phyloP scores from a whole-genome alignment of 129 eudicot genomes.

The Arctium lappa region DNA sequence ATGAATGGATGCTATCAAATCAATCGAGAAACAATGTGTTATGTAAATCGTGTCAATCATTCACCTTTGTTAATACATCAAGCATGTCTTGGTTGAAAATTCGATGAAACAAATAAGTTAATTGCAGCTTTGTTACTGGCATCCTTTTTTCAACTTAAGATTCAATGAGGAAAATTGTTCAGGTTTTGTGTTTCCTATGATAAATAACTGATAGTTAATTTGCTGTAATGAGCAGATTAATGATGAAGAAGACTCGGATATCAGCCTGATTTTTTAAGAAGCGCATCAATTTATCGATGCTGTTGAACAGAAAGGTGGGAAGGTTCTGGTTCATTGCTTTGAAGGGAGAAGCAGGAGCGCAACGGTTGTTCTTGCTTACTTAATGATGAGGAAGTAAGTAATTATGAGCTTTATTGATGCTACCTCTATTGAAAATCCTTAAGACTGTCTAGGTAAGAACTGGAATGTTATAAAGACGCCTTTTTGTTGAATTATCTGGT shows the following conservation, averaged over 20 bases:
- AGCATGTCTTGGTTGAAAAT: not conserved
- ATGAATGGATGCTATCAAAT: not conserved
- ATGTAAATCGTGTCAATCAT: not conserved
- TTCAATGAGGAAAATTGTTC: not conserved
- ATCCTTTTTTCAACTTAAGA: not conserved
- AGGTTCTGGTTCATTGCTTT: conserved; percentile 96
- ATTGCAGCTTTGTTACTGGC: too few relatives aligned
- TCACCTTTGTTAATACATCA: not conserved
- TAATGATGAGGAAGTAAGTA: conserved; percentile 85
- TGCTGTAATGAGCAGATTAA: conserved; percentile 51
- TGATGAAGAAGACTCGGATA: conserved; percentile 85
- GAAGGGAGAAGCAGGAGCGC: conserved; percentile 99
- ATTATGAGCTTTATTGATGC: not conserved
- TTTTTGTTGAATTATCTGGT: not conserved
- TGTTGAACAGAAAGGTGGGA: conserved; percentile 76
- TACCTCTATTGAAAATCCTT: not conserved
- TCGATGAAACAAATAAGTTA: not conserved
- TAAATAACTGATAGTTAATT: not conserved
- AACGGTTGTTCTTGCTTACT: conserved; percentile 84
- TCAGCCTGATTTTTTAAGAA: conserved; percentile 73
- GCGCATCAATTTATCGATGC: conserved; percentile 69
- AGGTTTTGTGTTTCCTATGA: too few relatives aligned
- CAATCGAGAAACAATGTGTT: not conserved
- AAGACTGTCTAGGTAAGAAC: not conserved
- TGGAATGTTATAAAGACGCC: not conserved